These are phyloP conservation scores for Lecanosticta acicola DNA, from an alignment of 2,329 filamentous ascomycete species.

Conservation along the genomic window DNA sequence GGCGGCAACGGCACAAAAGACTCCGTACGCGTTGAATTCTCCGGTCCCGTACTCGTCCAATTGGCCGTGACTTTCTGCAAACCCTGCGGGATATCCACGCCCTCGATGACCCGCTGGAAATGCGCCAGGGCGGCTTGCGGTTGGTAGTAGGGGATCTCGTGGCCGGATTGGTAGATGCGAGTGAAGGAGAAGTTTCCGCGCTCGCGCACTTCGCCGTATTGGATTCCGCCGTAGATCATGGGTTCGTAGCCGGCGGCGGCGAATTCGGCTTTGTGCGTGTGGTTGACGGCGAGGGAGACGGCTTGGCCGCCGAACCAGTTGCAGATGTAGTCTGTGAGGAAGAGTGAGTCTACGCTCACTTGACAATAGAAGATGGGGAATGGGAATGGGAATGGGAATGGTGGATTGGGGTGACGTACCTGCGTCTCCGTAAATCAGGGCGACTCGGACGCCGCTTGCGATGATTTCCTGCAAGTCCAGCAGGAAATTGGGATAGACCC, in stretches of 20 bases:
- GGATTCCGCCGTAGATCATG: constrained; percentile 26
- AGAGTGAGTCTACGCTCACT: no score
- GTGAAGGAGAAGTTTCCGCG: constrained; percentile 29
- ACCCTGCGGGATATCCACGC: constrained; percentile 35
- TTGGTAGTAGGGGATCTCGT: constrained; percentile 40
- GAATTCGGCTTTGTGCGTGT: constrained; percentile 32
- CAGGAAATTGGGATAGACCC: constrained; percentile 56
- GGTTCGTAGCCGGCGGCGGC: constrained; percentile 25
- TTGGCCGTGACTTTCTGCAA: constrained; percentile 31
- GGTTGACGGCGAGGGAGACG: constrained; percentile 34
- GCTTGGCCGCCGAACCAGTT: constrained; percentile 40
- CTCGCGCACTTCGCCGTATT: constrained; percentile 36
- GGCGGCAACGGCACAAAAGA: constrained; percentile 33
- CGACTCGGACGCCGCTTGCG: constrained; percentile 35
- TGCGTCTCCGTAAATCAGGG: constrained; percentile 37
- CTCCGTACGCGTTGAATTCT: constrained; percentile 39
- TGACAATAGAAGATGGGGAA: no score
- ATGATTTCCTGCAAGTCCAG: constrained; percentile 40
- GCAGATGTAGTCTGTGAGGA: constrained; percentile 36
- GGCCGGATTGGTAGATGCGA: constrained; percentile 35
- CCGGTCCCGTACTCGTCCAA: constrained; percentile 29
- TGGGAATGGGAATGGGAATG: no score
- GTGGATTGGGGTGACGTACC: no score
- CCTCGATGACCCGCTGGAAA: constrained; percentile 30
- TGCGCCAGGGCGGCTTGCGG: constrained; percentile 31